Evolutionary conservation across 225 moss, liverwort and hornwort genomes (phyloP).

Genomic region (Bryum argenteum): DNA sequence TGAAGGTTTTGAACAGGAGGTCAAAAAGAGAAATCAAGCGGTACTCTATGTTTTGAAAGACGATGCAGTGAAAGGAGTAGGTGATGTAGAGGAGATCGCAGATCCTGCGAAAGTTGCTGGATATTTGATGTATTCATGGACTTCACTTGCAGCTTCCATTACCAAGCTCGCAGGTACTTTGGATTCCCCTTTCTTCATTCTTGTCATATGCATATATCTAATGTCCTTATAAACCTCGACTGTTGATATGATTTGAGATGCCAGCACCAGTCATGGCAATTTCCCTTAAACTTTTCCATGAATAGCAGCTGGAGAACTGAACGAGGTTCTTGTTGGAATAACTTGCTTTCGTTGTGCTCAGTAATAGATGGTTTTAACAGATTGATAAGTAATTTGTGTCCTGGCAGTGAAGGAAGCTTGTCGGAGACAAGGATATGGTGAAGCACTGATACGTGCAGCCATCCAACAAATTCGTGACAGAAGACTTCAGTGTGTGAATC

Average conservation of each 20-base stretch:
- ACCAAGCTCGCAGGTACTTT: conserved; percentile 80
- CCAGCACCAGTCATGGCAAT: neutral
- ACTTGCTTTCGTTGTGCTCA: conserved; percentile 6
- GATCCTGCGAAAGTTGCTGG: conserved; percentile 62
- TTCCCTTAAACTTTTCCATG: neutral
- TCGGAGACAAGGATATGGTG: conserved; percentile 84
- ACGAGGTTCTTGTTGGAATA: neutral
- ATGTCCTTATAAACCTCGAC: neutral
- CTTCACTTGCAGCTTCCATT: conserved; percentile 74
- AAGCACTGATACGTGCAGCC: conserved; percentile 66
- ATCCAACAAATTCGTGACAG: conserved; percentile 61
- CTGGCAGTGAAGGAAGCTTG: conserved; percentile 74
- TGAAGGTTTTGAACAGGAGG: conserved; percentile 42
- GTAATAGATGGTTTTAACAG: neutral
- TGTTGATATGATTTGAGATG: neutral
- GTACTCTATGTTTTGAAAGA: conserved; percentile 65
- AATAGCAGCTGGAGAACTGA: neutral
- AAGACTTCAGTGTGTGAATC: conserved; percentile 75
- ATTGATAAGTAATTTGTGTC: neutral
- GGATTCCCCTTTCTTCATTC: neutral
- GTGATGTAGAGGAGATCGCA: conserved; percentile 35
- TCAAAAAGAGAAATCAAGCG: conserved; percentile 53
- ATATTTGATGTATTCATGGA: conserved; percentile 74
- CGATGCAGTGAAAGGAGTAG: conserved; percentile 33
- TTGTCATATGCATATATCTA: neutral